Evolutionary conservation across 768 basidiomycete species (phyloP).

Genomic region (Collybia sordida): DNA sequence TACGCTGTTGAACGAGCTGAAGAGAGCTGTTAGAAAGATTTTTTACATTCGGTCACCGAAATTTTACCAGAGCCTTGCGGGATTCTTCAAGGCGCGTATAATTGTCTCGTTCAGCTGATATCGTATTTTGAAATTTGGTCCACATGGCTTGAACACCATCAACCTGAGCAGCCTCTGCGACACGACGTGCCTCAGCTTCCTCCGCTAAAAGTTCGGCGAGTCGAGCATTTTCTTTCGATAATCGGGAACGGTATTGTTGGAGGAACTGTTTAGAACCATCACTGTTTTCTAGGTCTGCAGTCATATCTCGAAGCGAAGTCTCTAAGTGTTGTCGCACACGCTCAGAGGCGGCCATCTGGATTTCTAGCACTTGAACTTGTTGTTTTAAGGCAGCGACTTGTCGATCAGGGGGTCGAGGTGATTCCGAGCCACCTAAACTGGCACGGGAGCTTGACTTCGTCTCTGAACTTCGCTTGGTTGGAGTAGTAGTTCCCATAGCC

Average conservation of each 20-base stretch:
- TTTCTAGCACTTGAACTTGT: slow-evolving; percentile 66
- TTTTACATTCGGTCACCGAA: not conserved
- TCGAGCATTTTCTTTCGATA: slow-evolving; percentile 56
- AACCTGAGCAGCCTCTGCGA: slow-evolving; percentile 61
- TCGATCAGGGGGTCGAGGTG: slow-evolving; percentile 40
- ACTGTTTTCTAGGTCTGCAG: slow-evolving; percentile 58
- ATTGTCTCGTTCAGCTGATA: slow-evolving; percentile 58
- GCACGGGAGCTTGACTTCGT: slow-evolving; percentile 31
- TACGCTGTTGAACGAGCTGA: slow-evolving; percentile 67
- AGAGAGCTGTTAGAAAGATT: slow-evolving; percentile 1
- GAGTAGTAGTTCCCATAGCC: slow-evolving; percentile 43
- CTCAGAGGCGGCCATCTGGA: slow-evolving; percentile 68
- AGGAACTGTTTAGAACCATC: slow-evolving; percentile 68
- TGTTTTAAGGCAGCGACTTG: slow-evolving; percentile 54
- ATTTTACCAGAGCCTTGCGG: slow-evolving; percentile 62
- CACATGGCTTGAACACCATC: slow-evolving; percentile 67
- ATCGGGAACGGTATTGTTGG: slow-evolving; percentile 52
- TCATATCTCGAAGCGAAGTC: slow-evolving; percentile 56
- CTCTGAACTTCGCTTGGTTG: slow-evolving; percentile 38
- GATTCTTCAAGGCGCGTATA: slow-evolving; percentile 69
- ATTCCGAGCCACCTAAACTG: slow-evolving; percentile 28
- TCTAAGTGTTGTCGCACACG: slow-evolving; percentile 67
- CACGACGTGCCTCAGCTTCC: slow-evolving; percentile 60
- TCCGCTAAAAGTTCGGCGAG: slow-evolving; percentile 58
- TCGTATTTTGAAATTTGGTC: slow-evolving; percentile 61